phyloP scores from a whole-genome alignment of 306 rosid genomes.

The Gynostemma pentaphyllum region DNA sequence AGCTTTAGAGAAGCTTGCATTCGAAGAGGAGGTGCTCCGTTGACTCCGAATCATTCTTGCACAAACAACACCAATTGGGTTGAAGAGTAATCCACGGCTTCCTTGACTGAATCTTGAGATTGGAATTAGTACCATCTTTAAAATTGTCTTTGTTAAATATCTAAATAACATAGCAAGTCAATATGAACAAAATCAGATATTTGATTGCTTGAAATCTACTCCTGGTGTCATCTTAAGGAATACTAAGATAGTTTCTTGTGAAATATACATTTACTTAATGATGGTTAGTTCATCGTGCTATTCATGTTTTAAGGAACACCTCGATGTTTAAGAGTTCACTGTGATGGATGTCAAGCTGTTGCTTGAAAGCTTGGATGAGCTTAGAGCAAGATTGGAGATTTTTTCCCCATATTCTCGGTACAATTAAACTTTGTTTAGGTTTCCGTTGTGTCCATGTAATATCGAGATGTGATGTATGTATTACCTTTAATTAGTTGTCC shows the following conservation, averaged over 20 bases:
- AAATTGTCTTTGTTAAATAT: background rate
- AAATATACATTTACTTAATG: background rate
- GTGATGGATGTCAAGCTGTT: background rate
- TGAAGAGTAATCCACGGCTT: no score
- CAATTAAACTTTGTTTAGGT: background rate
- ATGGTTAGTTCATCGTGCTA: background rate
- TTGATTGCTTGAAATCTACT: background rate
- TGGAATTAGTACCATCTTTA: background rate
- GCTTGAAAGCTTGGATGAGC: background rate
- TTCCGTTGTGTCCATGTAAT: background rate
- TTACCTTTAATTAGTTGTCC: background rate
- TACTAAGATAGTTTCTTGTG: background rate
- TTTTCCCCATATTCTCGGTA: background rate
- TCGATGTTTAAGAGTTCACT: background rate
- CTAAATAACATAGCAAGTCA: background rate
- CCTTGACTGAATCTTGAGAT: no score
- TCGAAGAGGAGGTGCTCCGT: no score
- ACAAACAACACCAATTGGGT: no score
- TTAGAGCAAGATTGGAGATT: background rate
- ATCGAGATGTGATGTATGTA: slow-evolving; percentile 1
- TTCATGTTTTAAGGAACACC: background rate
- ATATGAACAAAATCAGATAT: background rate
- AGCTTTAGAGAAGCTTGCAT: no score
- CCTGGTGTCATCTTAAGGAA: background rate
- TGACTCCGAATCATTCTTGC: no score